Conservation (phyloP, 2,329 filamentous ascomycete genomes). For the Venturia asperata region DNA sequence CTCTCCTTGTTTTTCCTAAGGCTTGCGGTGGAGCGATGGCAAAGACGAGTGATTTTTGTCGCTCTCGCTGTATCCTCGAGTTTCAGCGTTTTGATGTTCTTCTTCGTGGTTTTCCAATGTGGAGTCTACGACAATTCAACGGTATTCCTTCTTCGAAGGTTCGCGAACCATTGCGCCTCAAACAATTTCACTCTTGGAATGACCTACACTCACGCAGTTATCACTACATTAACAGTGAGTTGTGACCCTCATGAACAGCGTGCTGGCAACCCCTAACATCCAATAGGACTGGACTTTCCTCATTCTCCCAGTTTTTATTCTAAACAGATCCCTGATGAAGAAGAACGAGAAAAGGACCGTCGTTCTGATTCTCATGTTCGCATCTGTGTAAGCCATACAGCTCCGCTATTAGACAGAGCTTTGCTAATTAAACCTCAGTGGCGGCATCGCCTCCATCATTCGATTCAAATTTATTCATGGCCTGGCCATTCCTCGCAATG, state of each 20-base stretch:
- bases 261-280: neutral
- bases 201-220: constrained; percentile 6
- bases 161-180: neutral
- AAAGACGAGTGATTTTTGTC: constrained; percentile 22
- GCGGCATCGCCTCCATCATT: constrained; percentile 10
- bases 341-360: constrained; percentile 10
- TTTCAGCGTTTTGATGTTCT: constrained; percentile 11
- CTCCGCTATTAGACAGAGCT: neutral
- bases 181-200: neutral
- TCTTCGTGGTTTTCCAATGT: constrained; percentile 10
- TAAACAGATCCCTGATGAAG: neutral
- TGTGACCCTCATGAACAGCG: no score
- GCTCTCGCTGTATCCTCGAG: neutral
- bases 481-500: neutral
- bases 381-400: constrained; percentile 1
- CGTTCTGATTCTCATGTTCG: constrained; percentile 4
- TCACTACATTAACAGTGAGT: constrained; percentile 9
- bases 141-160: neutral
- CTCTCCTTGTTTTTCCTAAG: constrained; percentile 40
- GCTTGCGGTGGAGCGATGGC: constrained; percentile 35
- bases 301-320: neutral
- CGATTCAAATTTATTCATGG: constrained; percentile 13
- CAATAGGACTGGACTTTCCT: constrained; percentile 7
- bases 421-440: neutral
- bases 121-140: neutral